A percentile compares a stretch with the other conserved stretches of the same genome.
phyloP scores from a whole-genome alignment of 2,329 filamentous ascomycete species.

The Fusarium succisae region DNA sequence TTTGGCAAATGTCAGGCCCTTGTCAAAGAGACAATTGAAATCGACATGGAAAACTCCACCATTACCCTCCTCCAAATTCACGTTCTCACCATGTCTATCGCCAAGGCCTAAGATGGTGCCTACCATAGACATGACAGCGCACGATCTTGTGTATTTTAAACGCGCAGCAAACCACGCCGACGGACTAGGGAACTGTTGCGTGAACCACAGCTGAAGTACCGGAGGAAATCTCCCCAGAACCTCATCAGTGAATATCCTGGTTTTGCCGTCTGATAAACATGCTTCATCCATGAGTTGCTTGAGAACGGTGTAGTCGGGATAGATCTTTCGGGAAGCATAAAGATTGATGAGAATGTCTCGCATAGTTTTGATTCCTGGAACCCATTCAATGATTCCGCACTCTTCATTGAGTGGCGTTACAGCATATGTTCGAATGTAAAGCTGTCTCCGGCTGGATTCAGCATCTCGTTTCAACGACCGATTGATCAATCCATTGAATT shows the following conservation, averaged over 20 bases:
- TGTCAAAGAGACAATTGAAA: conserved; percentile 99
- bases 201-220: conserved; percentile 93
- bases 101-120: conserved; percentile 93
- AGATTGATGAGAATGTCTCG: conserved; percentile 87
- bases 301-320: conserved; percentile 75
- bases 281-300: conserved; percentile 71
- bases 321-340: conserved; percentile 78
- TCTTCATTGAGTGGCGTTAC: conserved; percentile 98
- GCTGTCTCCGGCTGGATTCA: conserved; percentile 86
- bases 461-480: conserved; percentile 90
- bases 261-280: conserved; percentile 65
- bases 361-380: conserved; percentile 92
- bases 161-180: conserved; percentile 91
- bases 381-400: conserved; percentile 98
- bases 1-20: conserved; percentile 93
- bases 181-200: conserved; percentile 92
- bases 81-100: conserved; percentile 96
- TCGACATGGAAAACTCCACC: conserved; percentile 97
- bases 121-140: conserved; percentile 99
- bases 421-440: conserved; percentile 97
- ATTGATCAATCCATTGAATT: conserved; percentile 99
- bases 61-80: conserved; percentile 91
- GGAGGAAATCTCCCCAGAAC: conserved; percentile 77
- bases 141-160: conserved; percentile 89
- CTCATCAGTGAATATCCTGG: conserved; percentile 75